phyloP scores from a whole-genome alignment of 1,284 basidiomycete species.

The Puccinia coronata region DNA sequence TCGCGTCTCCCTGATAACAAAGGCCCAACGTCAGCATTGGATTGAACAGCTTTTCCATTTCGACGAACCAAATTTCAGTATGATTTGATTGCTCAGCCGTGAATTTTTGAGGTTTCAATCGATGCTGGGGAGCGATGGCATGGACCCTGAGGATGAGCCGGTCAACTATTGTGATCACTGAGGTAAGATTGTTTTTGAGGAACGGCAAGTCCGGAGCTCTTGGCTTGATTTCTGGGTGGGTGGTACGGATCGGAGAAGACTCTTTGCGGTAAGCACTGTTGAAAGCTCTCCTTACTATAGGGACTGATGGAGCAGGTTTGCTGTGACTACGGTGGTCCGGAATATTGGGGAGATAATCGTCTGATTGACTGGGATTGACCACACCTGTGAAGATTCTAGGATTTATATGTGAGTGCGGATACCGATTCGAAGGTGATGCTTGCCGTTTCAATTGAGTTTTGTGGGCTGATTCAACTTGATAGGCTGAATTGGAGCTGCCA shows the following conservation, averaged over 20 bases:
- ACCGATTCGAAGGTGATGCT: constrained; percentile 8
- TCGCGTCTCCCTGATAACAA: neutral
- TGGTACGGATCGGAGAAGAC: too few relatives aligned
- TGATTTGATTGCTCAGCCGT: neutral
- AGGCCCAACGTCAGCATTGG: constrained; percentile 29
- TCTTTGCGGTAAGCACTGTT: constrained; percentile 3
- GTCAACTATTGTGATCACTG: too few relatives aligned
- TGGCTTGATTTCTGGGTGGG: neutral
- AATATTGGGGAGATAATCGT: neutral
- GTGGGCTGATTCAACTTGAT: neutral
- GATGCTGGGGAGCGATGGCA: neutral
- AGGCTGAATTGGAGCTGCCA: neutral
- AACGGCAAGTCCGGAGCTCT: too few relatives aligned
- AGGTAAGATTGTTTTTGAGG: too few relatives aligned
- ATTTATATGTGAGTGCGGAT: neutral
- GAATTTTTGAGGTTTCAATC: neutral
- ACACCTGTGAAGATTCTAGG: neutral
- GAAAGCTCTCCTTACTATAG: neutral
- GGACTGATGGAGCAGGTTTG: neutral
- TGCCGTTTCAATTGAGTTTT: neutral
- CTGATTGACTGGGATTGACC: constrained; percentile 24
- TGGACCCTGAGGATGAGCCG: constrained; percentile 7
- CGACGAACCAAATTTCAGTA: neutral
- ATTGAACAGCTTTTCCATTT: constrained; percentile 23
- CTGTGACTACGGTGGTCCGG: constrained; percentile 26